Conservation (phyloP, 225 moss, liverwort and hornwort genomes). For the Polytrichum commune region DNA sequence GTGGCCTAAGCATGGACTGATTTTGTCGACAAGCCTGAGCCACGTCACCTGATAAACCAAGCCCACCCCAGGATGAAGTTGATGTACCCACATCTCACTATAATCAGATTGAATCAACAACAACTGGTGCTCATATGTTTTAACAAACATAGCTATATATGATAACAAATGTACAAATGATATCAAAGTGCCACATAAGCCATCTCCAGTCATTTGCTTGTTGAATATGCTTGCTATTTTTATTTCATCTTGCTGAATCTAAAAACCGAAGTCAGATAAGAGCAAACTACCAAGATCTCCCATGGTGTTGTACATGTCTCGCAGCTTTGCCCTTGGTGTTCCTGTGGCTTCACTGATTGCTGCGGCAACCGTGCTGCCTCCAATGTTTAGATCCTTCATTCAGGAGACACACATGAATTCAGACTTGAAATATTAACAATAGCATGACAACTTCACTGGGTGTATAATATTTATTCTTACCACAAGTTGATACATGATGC, state of each 20-base stretch:
- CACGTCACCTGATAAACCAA: slow-evolving; percentile 66
- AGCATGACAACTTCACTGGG: too few species aligned
- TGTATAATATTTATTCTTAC: too few species aligned
- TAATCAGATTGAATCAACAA: too few species aligned
- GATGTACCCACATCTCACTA: not conserved
- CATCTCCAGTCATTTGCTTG: not conserved
- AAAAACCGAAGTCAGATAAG: not conserved
- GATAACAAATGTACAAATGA: not conserved
- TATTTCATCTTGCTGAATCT: not conserved
- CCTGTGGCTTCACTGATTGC: slow-evolving; percentile 83
- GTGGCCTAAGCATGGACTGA: slow-evolving; percentile 79
- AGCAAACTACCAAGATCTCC: slow-evolving; percentile 71
- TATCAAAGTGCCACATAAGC: not conserved
- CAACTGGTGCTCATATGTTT: too few species aligned
- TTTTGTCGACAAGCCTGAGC: slow-evolving; percentile 93
- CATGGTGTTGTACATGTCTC: slow-evolving; percentile 80
- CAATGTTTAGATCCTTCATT: slow-evolving; percentile 83
- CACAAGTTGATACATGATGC: too few species aligned
- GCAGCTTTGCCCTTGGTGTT: slow-evolving; percentile 69
- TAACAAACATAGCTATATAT: too few species aligned
- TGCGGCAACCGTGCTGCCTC: slow-evolving; percentile 75
- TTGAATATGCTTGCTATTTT: not conserved
- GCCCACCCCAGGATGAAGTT: slow-evolving; percentile 2
- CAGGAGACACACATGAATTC: not conserved
- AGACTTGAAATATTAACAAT: not conserved